Evolutionary conservation across 192 early-diverging fungal genomes (phyloP).

Genomic region (Piromyces sp.): DNA sequence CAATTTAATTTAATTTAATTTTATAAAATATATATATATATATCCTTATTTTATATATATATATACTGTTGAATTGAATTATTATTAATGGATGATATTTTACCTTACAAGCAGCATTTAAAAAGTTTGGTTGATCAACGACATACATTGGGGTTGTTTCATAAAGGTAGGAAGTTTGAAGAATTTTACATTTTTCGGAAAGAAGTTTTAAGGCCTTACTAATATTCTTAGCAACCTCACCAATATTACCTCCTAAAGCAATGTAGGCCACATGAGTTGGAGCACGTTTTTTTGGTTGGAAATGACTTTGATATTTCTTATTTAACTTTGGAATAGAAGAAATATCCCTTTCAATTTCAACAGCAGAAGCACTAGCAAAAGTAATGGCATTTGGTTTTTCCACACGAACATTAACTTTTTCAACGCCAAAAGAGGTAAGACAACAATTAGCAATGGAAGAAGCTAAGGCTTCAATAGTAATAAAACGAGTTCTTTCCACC

Average conservation of each 20-base stretch:
- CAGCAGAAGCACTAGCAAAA: conserved; percentile 75
- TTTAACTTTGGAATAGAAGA: neutral
- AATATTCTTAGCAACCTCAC: conserved; percentile 64
- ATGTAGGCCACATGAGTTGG: conserved; percentile 47
- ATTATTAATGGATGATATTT: too few species aligned
- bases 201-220: conserved; percentile 45
- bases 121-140: conserved; percentile 72
- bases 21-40: too few species aligned
- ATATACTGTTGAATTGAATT: too few species aligned
- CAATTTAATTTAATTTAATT: too few species aligned
- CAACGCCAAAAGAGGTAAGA: conserved; percentile 61
- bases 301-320: neutral
- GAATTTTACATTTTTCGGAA: conserved; percentile 22
- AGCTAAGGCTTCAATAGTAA: conserved; percentile 89
- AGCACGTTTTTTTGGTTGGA: neutral
- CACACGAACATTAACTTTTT: conserved; percentile 74
- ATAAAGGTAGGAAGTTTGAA: conserved; percentile 91
- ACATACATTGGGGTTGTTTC: conserved; percentile 94
- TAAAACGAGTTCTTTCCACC: conserved; percentile 73
- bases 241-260: conserved; percentile 82
- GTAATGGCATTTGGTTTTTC: conserved; percentile 88
- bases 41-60: too few species aligned
- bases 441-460: conserved; percentile 60
- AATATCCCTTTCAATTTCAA: conserved; percentile 69
- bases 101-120: conserved; percentile 78